Evolutionary conservation across 257 asterid species (phyloP), one percentile per base, ranked within the genome.

Genomic region (Vinca minor): DNA sequence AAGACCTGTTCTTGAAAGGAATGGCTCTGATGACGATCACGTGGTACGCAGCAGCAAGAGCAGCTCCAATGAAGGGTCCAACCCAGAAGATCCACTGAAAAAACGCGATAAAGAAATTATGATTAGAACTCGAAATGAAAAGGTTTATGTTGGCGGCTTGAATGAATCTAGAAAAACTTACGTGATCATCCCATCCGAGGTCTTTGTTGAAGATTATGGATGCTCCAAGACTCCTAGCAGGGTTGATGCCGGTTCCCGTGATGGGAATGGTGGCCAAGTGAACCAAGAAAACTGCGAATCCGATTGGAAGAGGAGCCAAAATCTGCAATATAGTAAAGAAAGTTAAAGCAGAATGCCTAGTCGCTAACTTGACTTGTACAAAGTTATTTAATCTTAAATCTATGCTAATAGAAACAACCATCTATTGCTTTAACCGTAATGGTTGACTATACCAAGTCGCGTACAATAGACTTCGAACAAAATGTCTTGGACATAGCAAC

Each of bases 261-360:
- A 86, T 79, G 23, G 94, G 94, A 38, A 86, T 86, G 73, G 94
- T 86, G 59, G 94, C 94, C 84, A 86, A 68, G 50, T 86, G 94
- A 52, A 86, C 94, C 66, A 86, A 67, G 65, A 83, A 83, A 5
- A 86, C 91, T 1, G 94, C 88, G 23, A 86, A 86, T 29, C 95
- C 95, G 31, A 86, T 86, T 1, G 95, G 95, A 20, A 86, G 91
- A 12, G 95, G 95, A 65, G 95, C 95, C 95, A 86, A 77, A 38
- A 86, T 53, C 90, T 86, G 81, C 71, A 76, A 64, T 4, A 46
- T 11, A 9, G 9, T 17, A 28, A 31, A 31, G 5, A 8, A 64
- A 58, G 17, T 1, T 38, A 25, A 13, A 53, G 18, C 36, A 15
- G 2, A 26, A 53, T 34, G 20, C 21, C n/a, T n/a, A n/a, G 18